A percentile compares a stretch with the other conserved stretches of the same genome.
These are phyloP conservation scores for Elaeis guineensis DNA, from an alignment of 176 grass and related monocot species.

Conservation along the genomic window DNA sequence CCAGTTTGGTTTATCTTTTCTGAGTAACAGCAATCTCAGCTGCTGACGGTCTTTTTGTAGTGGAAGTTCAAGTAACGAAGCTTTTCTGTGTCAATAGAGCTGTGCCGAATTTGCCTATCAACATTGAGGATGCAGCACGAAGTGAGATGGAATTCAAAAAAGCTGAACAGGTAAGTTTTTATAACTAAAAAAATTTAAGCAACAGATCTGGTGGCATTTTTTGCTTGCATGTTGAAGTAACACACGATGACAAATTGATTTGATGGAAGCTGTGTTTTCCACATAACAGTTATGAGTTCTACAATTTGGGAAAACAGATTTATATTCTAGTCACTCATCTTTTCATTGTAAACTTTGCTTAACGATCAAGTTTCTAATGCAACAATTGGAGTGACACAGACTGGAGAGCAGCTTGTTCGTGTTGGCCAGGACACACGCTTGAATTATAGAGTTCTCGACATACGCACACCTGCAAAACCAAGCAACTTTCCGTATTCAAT, in stretches of 20 bases:
- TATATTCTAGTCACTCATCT: background rate
- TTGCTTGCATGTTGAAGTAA: too few relatives aligned
- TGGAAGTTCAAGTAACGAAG: constrained; percentile 79
- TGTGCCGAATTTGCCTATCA: constrained; percentile 62
- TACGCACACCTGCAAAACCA: constrained; percentile 65
- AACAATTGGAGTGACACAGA: constrained; percentile 23
- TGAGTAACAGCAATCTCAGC: background rate
- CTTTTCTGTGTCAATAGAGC: constrained; percentile 83
- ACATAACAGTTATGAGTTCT: too few relatives aligned
- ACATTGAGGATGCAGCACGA: constrained; percentile 68
- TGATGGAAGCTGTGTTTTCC: too few relatives aligned
- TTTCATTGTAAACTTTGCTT: background rate
- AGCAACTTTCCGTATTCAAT: constrained; percentile 68
- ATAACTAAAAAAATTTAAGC: background rate
- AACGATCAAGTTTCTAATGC: background rate
- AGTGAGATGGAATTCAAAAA: constrained; percentile 70
- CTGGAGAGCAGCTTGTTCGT: constrained; percentile 71
- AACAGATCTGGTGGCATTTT: too few relatives aligned
- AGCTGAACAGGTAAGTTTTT: constrained; percentile 47
- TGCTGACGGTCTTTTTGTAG: constrained; percentile 16
- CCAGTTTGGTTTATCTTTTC: too few relatives aligned
- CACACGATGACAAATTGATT: too few relatives aligned
- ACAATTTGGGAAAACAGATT: too few relatives aligned
- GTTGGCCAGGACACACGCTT: constrained; percentile 84
- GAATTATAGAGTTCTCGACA: constrained; percentile 63